Base-by-base conservation (phyloP, 2,329 filamentous ascomycete genomes). In the Fusarium dlaminii region DNA sequence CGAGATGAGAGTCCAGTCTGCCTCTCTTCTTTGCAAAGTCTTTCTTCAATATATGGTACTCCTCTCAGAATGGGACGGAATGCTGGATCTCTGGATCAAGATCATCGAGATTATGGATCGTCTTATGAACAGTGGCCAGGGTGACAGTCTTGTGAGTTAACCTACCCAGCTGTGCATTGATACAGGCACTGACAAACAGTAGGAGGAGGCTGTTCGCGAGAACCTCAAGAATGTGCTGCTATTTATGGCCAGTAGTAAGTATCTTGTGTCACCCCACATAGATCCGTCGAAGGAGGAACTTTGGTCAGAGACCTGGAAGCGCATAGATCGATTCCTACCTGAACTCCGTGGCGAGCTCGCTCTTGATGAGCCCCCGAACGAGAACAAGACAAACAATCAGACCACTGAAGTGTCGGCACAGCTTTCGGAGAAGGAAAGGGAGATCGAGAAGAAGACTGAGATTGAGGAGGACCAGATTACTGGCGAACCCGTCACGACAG, bases 41-140 rank as follows among this genome's bases (percentile, higher is more conserved):
- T 99, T 98, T 83, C 83, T 99, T 68, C 95, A 98, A 81, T 98
- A 98, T 81, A 87, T 98, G 7, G 94, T 96, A 5, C 86, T 96
- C 42, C 87, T 98, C 34, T 93, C 92, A 9, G 92, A 94, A 75
- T 95, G 94, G 90, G 93, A 95, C 29, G 94, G 94, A 27, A 94
- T 98, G 90, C 85, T 97, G 43, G 94, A 96, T 80, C 87, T 98
- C 17, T 99, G 96, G 96, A 85, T 96, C 51, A 92, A 92, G 81
- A 97, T 98, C 63, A 89, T 98, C 74, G 94, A 95, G 76, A 94
- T 98, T 61, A 95, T 99, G 90, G 96, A 99, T 81, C 91, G 96
- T 30, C 88, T 99, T 73, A 97, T 98, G 91, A 98, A 98, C 79
- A 96, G 94, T 79, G 96, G 96, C 1, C 95, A 98, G 82, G 94